Percentiles rank a stretch among this genome's conserved stretches.
These are phyloP conservation scores for Quercus ilex DNA, from an alignment of 306 rosid species.

Conservation along the genomic window DNA sequence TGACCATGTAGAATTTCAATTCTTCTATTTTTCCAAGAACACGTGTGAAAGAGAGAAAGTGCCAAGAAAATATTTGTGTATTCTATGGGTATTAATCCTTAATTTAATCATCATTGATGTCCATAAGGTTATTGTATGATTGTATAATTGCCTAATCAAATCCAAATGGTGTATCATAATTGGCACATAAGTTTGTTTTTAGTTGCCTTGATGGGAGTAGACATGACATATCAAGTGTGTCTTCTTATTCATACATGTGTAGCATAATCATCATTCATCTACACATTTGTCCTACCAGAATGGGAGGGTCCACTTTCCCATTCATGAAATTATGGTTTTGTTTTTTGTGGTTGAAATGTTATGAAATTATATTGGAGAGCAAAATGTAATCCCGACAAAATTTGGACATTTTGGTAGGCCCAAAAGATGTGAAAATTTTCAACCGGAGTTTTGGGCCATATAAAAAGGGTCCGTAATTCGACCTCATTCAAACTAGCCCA, in stretches of 20 bases:
- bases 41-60: neutral
- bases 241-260: neutral
- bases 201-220: neutral
- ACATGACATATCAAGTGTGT: neutral
- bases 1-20: neutral
- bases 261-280: too few species aligned
- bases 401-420: neutral
- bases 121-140: neutral
- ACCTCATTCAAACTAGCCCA: neutral
- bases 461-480: neutral
- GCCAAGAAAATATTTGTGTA: neutral
- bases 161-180: neutral
- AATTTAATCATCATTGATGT: neutral
- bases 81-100: neutral
- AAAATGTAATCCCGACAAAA: too few species aligned
- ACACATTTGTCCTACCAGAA: too few species aligned
- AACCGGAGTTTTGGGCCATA: neutral
- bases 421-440: neutral
- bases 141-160: neutral
- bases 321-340: neutral
- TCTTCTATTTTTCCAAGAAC: neutral
- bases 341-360: neutral
- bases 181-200: neutral
- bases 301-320: too few species aligned
- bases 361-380: too few species aligned